Base-by-base conservation (phyloP, 2,329 filamentous ascomycete species). In the Talaromyces pinophilus region DNA sequence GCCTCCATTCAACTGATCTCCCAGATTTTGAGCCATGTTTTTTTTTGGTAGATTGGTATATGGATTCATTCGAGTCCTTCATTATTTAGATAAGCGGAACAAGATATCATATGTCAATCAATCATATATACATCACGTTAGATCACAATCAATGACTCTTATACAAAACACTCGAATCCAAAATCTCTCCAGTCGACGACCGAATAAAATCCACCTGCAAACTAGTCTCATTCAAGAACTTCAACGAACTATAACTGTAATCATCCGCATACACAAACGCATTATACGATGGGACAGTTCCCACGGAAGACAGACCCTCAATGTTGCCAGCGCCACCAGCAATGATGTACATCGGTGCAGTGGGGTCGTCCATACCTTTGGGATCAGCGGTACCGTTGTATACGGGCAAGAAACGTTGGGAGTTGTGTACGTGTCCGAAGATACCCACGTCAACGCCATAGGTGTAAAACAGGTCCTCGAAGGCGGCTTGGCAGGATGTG, bases 391-490 rank as follows among this genome's bases (percentile, higher is more conserved):
- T 71, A 6, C 48, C 48, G 7, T 67, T 67, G 33, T 67, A 67
- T 5, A 67, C 61, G 15, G 65, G 65, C 28, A 78, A 67, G 69
- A 86, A 85, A 1, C 86, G 81, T 75, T 87, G 84, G 30, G 83
- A 82, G 74, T 86, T 86, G 74, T 87, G 85, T 15, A 86, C 83
- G 70, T 88, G 85, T 1, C 85, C 86, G 69, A 86, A 85, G 6
- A 87, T 76, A 30, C 75, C 85, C 4, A 87, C 73, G 68, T 88
- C 86, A 22, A 88, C 85, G 33, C 84, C 85, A 72, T 87, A 86
- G 62, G 81, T 78, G 74, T 86, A 85, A 6, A 87, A 73, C 2
- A 87, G 72, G 0, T 76, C 74, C 75, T 88, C 85, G 66, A 87
- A 87, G 0, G 84, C 84, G 0, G 67, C 68, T 67, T 84, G 82